Conservation (phyloP, 1,284 basidiomycete species). For the Naganishia cerealis region DNA sequence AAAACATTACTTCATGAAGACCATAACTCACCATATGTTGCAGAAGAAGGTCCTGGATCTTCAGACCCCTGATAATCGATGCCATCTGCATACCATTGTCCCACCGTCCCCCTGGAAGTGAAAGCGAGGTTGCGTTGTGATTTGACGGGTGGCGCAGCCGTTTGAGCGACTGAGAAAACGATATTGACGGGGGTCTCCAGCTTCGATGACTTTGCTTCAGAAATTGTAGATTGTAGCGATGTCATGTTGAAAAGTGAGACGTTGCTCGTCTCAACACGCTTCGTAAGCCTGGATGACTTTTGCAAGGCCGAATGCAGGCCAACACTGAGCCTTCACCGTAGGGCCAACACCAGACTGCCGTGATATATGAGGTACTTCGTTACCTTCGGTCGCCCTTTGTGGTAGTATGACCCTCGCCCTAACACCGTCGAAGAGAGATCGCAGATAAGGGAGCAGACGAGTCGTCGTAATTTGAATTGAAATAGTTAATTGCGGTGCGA, state of each 20-base stretch:
- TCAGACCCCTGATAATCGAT: background rate
- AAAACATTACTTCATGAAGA: background rate
- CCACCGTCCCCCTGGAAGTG: constrained; percentile 6
- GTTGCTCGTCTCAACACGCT: background rate
- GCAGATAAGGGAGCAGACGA: background rate
- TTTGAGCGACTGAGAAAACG: background rate
- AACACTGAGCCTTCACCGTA: background rate
- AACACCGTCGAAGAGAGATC: background rate
- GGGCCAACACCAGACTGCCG: background rate
- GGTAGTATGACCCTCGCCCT: background rate
- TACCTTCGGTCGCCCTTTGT: background rate
- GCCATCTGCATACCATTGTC: constrained; percentile 10
- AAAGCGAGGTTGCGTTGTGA: background rate
- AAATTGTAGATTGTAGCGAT: background rate
- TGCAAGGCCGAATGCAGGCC: background rate
- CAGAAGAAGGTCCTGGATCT: constrained; percentile 18
- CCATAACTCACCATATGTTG: constrained; percentile 11
- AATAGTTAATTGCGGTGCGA: constrained; percentile 1
- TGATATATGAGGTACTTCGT: background rate
- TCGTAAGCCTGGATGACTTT: background rate
- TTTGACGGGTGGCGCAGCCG: background rate
- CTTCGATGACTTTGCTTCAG: background rate
- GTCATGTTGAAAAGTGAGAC: background rate
- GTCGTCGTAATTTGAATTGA: background rate
- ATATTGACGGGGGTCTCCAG: background rate